phyloP scores from a whole-genome alignment of 768 basidiomycete genomes.

The Pleurotus djamor region DNA sequence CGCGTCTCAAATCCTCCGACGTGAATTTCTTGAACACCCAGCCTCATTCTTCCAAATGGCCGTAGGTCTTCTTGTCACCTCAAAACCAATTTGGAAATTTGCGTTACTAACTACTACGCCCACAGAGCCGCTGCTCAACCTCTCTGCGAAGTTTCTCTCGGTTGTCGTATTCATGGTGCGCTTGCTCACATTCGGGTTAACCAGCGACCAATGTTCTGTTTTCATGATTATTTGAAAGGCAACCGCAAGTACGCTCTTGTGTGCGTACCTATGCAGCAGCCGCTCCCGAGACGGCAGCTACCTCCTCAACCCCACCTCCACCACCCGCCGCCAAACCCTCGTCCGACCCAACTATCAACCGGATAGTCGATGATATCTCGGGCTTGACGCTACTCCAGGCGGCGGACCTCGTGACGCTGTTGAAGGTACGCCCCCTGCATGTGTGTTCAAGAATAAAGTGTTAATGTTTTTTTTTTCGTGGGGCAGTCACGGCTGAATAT shows the following conservation, averaged over 20 bases:
- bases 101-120: background rate
- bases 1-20: conserved; percentile 4
- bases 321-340: conserved; percentile 35
- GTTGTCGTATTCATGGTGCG: conserved; percentile 2
- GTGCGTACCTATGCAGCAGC: conserved; percentile 21
- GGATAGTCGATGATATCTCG: conserved; percentile 94
- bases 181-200: too few species aligned
- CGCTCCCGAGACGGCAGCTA: conserved; percentile 34
- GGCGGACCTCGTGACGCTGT: conserved; percentile 85
- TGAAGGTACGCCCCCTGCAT: conserved; percentile 61
- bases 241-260: conserved; percentile 1
- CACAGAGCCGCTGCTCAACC: conserved; percentile 1
- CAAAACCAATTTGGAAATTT: background rate
- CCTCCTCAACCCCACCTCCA: conserved; percentile 41
- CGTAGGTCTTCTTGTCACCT: background rate
- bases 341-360: conserved; percentile 65
- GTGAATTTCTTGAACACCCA: background rate
- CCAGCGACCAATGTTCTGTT: background rate
- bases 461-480: background rate
- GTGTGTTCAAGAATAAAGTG: conserved; percentile 10
- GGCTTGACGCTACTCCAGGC: conserved; percentile 88
- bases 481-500: conserved; percentile 87
- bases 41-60: background rate
- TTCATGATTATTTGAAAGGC: too few species aligned
- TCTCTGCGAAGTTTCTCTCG: conserved; percentile 2